A percentile compares a stretch with the other conserved stretches of the same genome.
Evolutionary conservation across 1,284 basidiomycete species (phyloP).

Genomic region (Singerocomus inundabilis): DNA sequence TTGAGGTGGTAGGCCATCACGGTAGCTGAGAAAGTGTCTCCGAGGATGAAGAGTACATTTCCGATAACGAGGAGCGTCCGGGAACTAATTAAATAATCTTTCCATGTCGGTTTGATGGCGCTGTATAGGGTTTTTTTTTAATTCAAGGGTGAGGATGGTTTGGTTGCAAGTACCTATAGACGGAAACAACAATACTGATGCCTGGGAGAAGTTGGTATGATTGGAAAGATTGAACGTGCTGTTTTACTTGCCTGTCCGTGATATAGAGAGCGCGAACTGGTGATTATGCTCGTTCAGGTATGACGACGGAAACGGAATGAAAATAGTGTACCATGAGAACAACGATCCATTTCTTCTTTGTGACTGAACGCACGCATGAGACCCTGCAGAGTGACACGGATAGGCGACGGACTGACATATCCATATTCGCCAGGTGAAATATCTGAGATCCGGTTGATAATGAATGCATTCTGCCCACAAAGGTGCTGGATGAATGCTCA

Average conservation of each 20-base stretch:
- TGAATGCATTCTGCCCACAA: no score
- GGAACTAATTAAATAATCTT: conserved; percentile 7
- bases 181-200: conserved; percentile 17
- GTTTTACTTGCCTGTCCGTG: conserved; percentile 23
- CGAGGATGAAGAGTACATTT: conserved; percentile 26
- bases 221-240: neutral
- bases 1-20: conserved; percentile 27
- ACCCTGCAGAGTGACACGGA: neutral
- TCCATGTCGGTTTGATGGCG: conserved; percentile 15
- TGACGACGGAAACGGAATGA: neutral
- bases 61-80: conserved; percentile 19
- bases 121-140: no score
- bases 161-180: conserved; percentile 30
- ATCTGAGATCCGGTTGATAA: no score
- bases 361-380: conserved; percentile 18
- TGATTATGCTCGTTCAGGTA: neutral
- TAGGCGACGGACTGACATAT: conserved; percentile 22
- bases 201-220: conserved; percentile 3
- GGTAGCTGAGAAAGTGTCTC: conserved; percentile 24
- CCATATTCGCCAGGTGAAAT: conserved; percentile 35
- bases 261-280: conserved; percentile 19
- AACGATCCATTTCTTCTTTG: conserved; percentile 16
- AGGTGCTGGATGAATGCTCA: conserved; percentile 4
- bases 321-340: conserved; percentile 24
- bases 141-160: no score